phyloP scores from a whole-genome alignment of 2,329 filamentous ascomycete genomes.

The Cladophialophora chaetospira region DNA sequence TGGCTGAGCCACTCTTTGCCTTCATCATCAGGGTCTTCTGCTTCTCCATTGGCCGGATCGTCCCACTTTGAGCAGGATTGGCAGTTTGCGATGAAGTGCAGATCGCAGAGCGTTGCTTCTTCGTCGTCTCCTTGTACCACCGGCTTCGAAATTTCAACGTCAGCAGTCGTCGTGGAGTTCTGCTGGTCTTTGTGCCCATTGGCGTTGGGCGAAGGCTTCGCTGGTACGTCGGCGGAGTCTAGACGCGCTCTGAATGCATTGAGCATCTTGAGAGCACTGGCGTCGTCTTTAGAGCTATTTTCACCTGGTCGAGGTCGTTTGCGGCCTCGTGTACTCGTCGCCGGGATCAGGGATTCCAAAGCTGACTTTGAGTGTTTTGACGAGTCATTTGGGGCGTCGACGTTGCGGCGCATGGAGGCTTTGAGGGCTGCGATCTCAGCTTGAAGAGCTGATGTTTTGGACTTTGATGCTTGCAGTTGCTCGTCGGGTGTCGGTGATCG shows the following conservation, averaged over 20 bases:
- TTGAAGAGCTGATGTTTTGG: conserved; percentile 40
- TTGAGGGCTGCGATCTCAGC: conserved; percentile 50
- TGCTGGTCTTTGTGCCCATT: conserved; percentile 20
- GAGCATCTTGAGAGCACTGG: conserved; percentile 68
- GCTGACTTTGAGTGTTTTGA: conserved; percentile 47
- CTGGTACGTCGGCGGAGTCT: conserved; percentile 49
- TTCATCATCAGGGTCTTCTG: conserved; percentile 57
- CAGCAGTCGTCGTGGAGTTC: not conserved
- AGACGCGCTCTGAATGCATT: conserved; percentile 79
- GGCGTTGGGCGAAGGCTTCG: conserved; percentile 5
- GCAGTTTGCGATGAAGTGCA: conserved; percentile 95
- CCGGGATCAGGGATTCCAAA: conserved; percentile 51
- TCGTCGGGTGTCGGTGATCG: conserved; percentile 38
- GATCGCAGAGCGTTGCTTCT: conserved; percentile 78
- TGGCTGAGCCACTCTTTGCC: conserved; percentile 82
- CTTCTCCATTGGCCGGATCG: conserved; percentile 55
- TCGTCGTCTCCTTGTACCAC: conserved; percentile 48
- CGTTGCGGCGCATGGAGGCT: conserved; percentile 50
- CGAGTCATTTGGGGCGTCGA: conserved; percentile 37
- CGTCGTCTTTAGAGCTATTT: conserved; percentile 56
- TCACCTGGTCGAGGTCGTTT: conserved; percentile 45
- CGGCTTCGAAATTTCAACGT: conserved; percentile 7
- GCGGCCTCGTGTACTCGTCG: conserved; percentile 50
- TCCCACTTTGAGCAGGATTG: conserved; percentile 90
- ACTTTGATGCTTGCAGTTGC: conserved; percentile 16